Percentiles rank a stretch among this genome's conserved stretches.
Evolutionary conservation across 2,329 filamentous ascomycete species (phyloP).

Genomic region (Didymella glomerata): DNA sequence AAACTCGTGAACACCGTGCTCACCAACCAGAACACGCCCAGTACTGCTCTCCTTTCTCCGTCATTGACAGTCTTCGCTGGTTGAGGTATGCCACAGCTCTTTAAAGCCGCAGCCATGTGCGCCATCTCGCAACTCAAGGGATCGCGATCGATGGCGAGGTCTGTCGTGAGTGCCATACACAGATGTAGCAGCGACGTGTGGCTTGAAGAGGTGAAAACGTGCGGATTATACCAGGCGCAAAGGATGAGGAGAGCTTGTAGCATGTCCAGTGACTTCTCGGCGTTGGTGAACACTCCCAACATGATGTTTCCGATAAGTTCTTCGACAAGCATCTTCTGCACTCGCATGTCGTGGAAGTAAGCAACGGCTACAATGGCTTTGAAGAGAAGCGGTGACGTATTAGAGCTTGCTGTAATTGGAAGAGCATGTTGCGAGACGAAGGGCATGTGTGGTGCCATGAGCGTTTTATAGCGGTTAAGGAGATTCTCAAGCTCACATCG

Average conservation of each 20-base stretch:
- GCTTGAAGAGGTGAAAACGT: conserved; percentile 12
- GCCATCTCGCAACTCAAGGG: conserved; percentile 10
- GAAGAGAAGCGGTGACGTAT: not conserved
- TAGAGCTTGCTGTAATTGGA: not conserved
- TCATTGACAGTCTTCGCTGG: conserved; percentile 12
- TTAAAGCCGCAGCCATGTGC: conserved; percentile 10
- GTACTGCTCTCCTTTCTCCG: conserved; percentile 17
- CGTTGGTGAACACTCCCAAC: not conserved
- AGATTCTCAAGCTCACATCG: not conserved
- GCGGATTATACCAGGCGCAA: conserved; percentile 20
- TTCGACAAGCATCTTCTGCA: not conserved
- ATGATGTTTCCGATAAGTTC: not conserved
- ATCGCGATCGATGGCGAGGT: conserved; percentile 19
- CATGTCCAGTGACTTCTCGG: conserved; percentile 7
- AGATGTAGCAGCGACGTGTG: conserved; percentile 19
- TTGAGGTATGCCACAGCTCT: conserved; percentile 14
- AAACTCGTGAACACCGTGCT: conserved; percentile 13
- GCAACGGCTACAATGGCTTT: conserved; percentile 1
- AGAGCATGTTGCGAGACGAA: not conserved
- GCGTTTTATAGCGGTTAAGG: not conserved
- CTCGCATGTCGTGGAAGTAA: not conserved
- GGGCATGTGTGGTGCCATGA: conserved; percentile 8
- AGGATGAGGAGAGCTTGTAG: conserved; percentile 20
- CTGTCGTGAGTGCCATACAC: conserved; percentile 19
- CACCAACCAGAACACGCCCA: conserved; percentile 19